Evolutionary conservation across 495 filamentous ascomycete genomes (phyloP).

Genomic region (Hyaloscypha hepaticicola): DNA sequence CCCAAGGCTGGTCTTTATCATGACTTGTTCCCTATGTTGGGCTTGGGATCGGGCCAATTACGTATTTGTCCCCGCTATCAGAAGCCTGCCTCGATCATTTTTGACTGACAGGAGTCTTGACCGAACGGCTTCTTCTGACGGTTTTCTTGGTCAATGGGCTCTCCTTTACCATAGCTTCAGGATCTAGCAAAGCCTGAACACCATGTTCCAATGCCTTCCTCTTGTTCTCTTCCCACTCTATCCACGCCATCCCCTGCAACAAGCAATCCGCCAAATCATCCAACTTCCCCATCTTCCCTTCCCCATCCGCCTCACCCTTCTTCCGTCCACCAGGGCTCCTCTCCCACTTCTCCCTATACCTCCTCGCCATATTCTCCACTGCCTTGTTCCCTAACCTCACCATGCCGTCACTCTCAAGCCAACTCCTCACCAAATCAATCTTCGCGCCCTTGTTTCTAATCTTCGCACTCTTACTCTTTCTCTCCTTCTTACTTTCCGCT

Average conservation of each 20-base stretch:
- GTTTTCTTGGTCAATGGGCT: background rate
- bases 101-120: too few relatives aligned
- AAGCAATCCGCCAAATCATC: conserved; percentile 93
- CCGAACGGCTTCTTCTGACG: too few relatives aligned
- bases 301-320: conserved; percentile 21
- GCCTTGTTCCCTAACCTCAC: conserved; percentile 40
- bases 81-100: too few relatives aligned
- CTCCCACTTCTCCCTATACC: conserved; percentile 49
- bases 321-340: conserved; percentile 29
- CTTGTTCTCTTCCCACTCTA: conserved; percentile 77
- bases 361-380: conserved; percentile 38
- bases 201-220: conserved; percentile 32
- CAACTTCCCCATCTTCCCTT: conserved; percentile 56
- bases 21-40: too few relatives aligned
- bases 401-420: conserved; percentile 43
- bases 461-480: conserved; percentile 34
- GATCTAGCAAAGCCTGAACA: conserved; percentile 24
- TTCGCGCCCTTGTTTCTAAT: conserved; percentile 45
- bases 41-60: too few relatives aligned
- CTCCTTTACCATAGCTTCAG: background rate
- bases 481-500: conserved; percentile 20
- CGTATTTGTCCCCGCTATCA: too few relatives aligned
- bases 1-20: too few relatives aligned
- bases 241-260: conserved; percentile 82
- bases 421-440: conserved; percentile 59